A percentile compares a stretch with the other conserved stretches of the same genome.
Conservation (phyloP, 1,284 basidiomycete species). For the Cutaneotrichosporon cavernicola region DNA sequence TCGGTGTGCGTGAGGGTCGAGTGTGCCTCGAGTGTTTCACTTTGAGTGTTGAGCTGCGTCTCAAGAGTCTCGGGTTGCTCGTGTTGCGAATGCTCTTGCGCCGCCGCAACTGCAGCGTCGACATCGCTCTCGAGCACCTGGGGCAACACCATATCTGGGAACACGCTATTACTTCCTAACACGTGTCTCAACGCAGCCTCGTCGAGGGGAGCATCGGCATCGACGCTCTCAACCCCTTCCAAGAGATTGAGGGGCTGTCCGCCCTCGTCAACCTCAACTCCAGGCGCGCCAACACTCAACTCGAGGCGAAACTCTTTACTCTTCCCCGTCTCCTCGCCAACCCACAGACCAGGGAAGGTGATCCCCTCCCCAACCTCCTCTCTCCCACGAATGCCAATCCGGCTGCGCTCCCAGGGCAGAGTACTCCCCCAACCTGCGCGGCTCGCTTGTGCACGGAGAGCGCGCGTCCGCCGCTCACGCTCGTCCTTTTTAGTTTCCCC, state of each 20-base stretch:
- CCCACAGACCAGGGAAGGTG: slow-evolving; percentile 42
- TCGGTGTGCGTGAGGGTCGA: not conserved
- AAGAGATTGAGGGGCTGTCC: not conserved
- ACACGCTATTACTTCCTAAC: slow-evolving; percentile 4
- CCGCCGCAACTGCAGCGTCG: not conserved
- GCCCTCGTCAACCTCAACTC: slow-evolving; percentile 11
- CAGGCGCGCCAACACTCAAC: slow-evolving; percentile 28
- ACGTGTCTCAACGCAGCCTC: slow-evolving; percentile 17
- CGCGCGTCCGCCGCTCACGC: slow-evolving; percentile 21
- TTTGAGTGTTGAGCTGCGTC: not conserved
- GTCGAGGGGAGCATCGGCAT: slow-evolving; percentile 5
- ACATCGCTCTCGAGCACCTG: slow-evolving; percentile 3
- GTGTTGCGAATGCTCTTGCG: not conserved
- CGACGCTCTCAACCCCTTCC: not conserved
- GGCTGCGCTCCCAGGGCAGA: slow-evolving; percentile 31
- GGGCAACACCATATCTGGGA: slow-evolving; percentile 15
- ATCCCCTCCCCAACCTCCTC: slow-evolving; percentile 35
- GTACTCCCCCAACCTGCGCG: slow-evolving; percentile 40
- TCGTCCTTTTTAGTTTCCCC: slow-evolving; percentile 15
- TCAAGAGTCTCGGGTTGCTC: not conserved
- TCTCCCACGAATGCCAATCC: slow-evolving; percentile 26
- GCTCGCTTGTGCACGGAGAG: slow-evolving; percentile 33
- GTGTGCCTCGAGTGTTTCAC: slow-evolving; percentile 2
- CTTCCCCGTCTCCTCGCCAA: slow-evolving; percentile 38
- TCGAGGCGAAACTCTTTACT: slow-evolving; percentile 43